These are phyloP conservation scores for Ricinus communis DNA, from an alignment of 345 rosid species.

Conservation along the genomic window DNA sequence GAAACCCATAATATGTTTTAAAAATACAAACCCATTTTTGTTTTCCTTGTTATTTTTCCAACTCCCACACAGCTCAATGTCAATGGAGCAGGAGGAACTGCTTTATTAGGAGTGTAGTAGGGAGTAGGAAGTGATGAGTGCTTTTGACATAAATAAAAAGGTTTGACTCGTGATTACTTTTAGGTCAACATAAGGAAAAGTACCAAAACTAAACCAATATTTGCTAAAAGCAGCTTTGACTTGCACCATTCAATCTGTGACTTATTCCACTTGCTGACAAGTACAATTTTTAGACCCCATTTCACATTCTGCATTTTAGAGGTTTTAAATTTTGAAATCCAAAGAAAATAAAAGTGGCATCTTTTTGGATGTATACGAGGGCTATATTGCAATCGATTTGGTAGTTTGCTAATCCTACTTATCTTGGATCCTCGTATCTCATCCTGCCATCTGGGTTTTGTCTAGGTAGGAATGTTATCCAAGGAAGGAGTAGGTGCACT, in stretches of 20 bases:
- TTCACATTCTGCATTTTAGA: neutral
- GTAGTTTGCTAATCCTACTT: neutral
- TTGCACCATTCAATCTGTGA: neutral
- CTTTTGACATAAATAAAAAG: neutral
- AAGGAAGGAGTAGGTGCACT: neutral
- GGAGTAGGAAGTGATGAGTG: neutral
- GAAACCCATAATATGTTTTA: too few relatives aligned
- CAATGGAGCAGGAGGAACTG: too few relatives aligned
- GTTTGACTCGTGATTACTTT: conserved; percentile 19
- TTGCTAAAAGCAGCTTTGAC: conserved; percentile 17
- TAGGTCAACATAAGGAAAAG: conserved; percentile 18
- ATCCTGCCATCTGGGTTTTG: neutral
- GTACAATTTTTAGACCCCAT: neutral
- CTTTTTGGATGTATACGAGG: too few relatives aligned
- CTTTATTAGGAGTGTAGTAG: neutral
- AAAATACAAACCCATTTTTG: too few relatives aligned
- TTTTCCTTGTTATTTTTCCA: too few relatives aligned
- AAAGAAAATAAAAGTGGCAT: too few relatives aligned
- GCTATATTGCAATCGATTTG: too few relatives aligned
- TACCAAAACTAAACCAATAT: conserved; percentile 13
- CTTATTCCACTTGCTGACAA: neutral
- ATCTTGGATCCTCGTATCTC: neutral
- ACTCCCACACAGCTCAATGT: too few relatives aligned
- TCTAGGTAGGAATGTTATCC: neutral
- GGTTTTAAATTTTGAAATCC: too few relatives aligned